A percentile compares a stretch with the other conserved stretches of the same genome.
Conservation (phyloP, 441 rosid genomes). For the Jatropha podagrica region DNA sequence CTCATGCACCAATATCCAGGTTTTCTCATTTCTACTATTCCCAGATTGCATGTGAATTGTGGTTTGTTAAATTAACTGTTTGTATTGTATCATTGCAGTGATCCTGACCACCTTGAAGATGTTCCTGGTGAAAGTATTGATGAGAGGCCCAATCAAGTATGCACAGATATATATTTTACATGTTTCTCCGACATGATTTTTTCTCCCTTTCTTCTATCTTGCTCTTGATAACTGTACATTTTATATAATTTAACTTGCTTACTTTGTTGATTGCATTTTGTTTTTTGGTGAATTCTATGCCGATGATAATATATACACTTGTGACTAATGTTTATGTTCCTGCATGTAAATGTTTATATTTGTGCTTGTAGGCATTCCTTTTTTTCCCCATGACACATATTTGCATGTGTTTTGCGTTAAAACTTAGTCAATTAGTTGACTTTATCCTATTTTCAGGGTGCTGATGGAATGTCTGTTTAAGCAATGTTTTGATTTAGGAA, state of each 20-base stretch:
- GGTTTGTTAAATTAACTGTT: slow-evolving; percentile 23
- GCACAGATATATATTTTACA: slow-evolving; percentile 19
- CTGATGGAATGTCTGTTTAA: not conserved
- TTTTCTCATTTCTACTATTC: slow-evolving; percentile 34
- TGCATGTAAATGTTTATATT: not conserved
- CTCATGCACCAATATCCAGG: slow-evolving; percentile 56
- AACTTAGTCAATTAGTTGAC: not conserved
- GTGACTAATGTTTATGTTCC: not conserved
- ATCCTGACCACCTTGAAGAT: slow-evolving; percentile 31
- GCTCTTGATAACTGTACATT: slow-evolving; percentile 1
- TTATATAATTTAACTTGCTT: too few relatives aligned
- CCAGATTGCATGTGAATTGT: not conserved
- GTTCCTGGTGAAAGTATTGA: slow-evolving; percentile 38
- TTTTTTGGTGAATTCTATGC: not conserved
- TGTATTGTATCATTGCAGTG: slow-evolving; percentile 47
- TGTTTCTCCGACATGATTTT: not conserved
- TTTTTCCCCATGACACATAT: not conserved
- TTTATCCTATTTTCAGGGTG: not conserved
- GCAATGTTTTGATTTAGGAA: slow-evolving; percentile 2
- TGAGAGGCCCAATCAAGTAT: slow-evolving; percentile 52
- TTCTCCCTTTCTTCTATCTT: not conserved
- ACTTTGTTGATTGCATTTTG: not conserved
- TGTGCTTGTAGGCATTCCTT: not conserved
- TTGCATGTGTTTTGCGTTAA: not conserved
- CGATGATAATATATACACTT: not conserved